A percentile compares a stretch with the other conserved stretches of the same genome.
Conservation (phyloP, 208 protist genomes). For the Leishmania arabica region DNA sequence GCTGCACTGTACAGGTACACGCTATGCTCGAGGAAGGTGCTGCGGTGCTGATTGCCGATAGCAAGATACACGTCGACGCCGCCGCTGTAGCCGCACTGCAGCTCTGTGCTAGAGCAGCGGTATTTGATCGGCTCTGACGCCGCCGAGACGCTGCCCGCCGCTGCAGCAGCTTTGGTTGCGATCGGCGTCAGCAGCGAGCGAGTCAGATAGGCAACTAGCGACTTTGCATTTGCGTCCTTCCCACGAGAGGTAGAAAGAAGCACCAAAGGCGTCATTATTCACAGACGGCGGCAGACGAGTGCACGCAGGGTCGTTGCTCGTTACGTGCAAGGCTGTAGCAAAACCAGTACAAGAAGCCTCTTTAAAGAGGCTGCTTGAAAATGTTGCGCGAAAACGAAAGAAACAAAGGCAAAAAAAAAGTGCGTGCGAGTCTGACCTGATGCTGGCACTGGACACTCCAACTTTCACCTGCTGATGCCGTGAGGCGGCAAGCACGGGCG, state of each 20-base stretch:
- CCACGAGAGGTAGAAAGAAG: slow-evolving; percentile 28
- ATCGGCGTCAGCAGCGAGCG: slow-evolving; percentile 22
- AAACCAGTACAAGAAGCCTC: background rate
- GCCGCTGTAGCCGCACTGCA: slow-evolving; percentile 19
- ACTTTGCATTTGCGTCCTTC: slow-evolving; percentile 34
- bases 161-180: background rate
- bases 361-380: background rate
- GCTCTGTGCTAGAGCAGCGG: slow-evolving; percentile 10
- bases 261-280: slow-evolving; percentile 8
- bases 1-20: slow-evolving; percentile 61
- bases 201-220: slow-evolving; percentile 29
- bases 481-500: background rate
- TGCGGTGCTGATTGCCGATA: slow-evolving; percentile 51
- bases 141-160: background rate
- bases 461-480: background rate
- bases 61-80: slow-evolving; percentile 46
- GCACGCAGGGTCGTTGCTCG: background rate
- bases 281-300: background rate
- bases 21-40: slow-evolving; percentile 68
- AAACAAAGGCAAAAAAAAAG: background rate
- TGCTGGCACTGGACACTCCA: background rate
- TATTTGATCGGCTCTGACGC: slow-evolving; percentile 3
- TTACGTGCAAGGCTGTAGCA: background rate
- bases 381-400: background rate
- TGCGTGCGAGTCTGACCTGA: background rate